Evolutionary conservation across 1,139 yeast genomes (phyloP), one percentile per base, ranked within the genome.

Genomic region (Debaryomyces udenii): DNA sequence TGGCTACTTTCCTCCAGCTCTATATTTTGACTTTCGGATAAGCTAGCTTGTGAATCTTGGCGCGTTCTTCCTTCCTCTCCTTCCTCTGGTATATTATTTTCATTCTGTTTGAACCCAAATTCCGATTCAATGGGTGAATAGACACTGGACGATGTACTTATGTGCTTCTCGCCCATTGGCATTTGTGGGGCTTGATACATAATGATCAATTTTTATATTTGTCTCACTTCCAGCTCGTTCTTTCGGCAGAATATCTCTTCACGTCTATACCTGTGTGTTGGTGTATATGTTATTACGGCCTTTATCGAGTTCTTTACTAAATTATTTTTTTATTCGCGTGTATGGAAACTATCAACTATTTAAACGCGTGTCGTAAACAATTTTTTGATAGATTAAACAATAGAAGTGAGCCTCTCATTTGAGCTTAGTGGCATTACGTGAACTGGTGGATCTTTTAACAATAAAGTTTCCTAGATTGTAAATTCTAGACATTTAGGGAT

Each of bases 71-170:
- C 51, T 17, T n/a, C 23, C n/a, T 16, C 30, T 3, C 40, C 47
- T 33, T 57, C 57, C 14, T 51, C 51, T 10, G 42, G 34, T 4
- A 49, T 47, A n/a, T 42, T 50, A 23, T 42, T 46, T 10, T 42
- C 33, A 3, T 46, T 32, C 15, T 37, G 39, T 24, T 50, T 42
- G 34, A 41, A 45, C 6, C 43, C 46, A 43, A 31, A 44, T 27
- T 56, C 59, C 9, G 55, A 48, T 18, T 60, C 64, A 10, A 53
- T 45, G 1, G 64, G 54, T 15, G 68, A 60, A 43, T 66, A 66
- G 5, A 64, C 64, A 39, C 70, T 64, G n/a, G 70, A 65, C 4
- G 70, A 51, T 4, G 64, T 51, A 43, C 70, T 65, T 40, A 51
- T 47, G 47, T 65, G 61, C 29, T 43, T 47, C 3, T 37, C 27